A percentile compares a stretch with the other conserved stretches of the same genome.
Conservation (phyloP, 2,329 filamentous ascomycete species). For the Claviceps quebecensis region DNA sequence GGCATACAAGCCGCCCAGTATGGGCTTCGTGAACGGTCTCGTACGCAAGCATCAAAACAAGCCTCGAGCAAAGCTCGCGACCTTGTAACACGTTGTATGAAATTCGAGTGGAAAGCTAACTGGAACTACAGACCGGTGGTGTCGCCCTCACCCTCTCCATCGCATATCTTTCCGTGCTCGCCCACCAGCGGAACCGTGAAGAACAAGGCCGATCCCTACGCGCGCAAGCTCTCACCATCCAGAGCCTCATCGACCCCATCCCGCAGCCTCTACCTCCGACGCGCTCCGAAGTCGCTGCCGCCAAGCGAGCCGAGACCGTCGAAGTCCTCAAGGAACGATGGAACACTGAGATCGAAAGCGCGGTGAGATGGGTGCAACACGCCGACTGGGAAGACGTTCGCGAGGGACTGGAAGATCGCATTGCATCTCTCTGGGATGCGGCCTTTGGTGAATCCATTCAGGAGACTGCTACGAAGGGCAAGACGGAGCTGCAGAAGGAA, state of each 20-base stretch:
- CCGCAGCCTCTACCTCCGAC: conserved; percentile 33
- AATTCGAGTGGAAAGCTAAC: not conserved
- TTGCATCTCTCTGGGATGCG: conserved; percentile 30
- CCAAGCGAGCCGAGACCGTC: conserved; percentile 40
- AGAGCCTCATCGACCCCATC: conserved; percentile 35
- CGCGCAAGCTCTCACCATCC: conserved; percentile 40
- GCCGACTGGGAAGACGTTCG: conserved; percentile 52
- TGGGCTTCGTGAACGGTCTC: conserved; percentile 65
- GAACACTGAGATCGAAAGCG: conserved; percentile 59
- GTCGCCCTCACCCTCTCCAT: conserved; percentile 61
- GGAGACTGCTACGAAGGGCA: conserved; percentile 13
- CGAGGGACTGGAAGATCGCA: conserved; percentile 39
- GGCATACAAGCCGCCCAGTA: conserved; percentile 18
- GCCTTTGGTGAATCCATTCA: conserved; percentile 21
- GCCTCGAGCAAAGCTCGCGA: not conserved
- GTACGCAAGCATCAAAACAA: conserved; percentile 26
- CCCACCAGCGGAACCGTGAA: conserved; percentile 55
- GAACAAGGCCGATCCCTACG: conserved; percentile 42
- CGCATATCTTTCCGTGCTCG: conserved; percentile 56
- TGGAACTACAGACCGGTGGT: conserved; percentile 47
- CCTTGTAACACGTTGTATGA: not conserved
- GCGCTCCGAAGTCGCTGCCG: conserved; percentile 34
- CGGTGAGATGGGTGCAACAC: conserved; percentile 51
- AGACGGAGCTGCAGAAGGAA: conserved; percentile 17
- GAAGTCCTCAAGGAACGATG: conserved; percentile 63